Base-by-base conservation (phyloP, 148 eudicot genomes). In the Silene latifolia region DNA sequence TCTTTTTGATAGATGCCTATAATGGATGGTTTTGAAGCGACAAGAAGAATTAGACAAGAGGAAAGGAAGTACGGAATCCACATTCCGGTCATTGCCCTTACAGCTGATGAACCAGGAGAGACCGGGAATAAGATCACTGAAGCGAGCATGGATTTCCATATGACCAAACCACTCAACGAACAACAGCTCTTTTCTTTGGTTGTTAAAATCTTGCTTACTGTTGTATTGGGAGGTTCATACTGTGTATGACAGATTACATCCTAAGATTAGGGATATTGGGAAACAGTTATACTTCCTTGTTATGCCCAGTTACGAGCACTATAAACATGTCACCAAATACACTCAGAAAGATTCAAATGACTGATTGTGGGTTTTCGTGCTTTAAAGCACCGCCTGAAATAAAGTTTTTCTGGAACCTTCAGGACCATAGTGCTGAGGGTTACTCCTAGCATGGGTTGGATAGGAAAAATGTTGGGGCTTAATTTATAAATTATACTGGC, bases 1-100 rank as follows among this genome's bases (percentile, higher is more conserved):
- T n/a, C n/a, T 48, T 48, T 8, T 51, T 23, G 24, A 47, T 82
- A 93, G 93, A 93, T 93, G 98, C 88, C 89, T 3, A 72, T 77
- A 19, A 89, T 88, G 94, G 86, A 87, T 78, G 98, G 97, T 13
- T 84, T 75, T 64, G 94, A 87, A 75, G 91, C 98, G 60, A 91
- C 97, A 15, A 80, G 73, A 61, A 76, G 79, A 44, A 93, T 93
- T 72, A 77, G 93, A 53, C 86, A 84, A 71, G 90, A 80, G 77
- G 93, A 89, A 81, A 68, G 27, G 72, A 58, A 78, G 21, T 86
- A 82, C 19, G 85, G 90, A 2, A 59, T 88, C 17, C 89, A 73
- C 76, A 88, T 86, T 51, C 92, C 91, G 11, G 84, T 93, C 65
- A 84, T 93, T 12, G 98, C 97, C 47, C 74, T 93, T 48, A 91